phyloP scores from a whole-genome alignment of 2,329 filamentous ascomycete genomes.

The Nothophaeocryptopus gaeumannii region DNA sequence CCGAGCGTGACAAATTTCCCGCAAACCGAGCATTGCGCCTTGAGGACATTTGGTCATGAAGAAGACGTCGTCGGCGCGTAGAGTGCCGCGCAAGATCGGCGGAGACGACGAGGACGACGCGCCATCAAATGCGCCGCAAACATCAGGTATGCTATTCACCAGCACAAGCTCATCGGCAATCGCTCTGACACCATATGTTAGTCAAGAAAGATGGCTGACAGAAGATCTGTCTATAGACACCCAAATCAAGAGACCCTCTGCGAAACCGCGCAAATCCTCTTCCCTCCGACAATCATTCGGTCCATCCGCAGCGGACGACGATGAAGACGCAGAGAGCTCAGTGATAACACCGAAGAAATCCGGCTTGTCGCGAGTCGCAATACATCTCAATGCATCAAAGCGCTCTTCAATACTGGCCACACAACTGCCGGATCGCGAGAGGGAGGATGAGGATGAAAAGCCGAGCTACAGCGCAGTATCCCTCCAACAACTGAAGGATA shows the following conservation, averaged over 20 bases:
- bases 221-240: slow-evolving; percentile 39
- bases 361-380: slow-evolving; percentile 60
- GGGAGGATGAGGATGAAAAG: slow-evolving; percentile 61
- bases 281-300: slow-evolving; percentile 77
- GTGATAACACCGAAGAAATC: slow-evolving; percentile 63
- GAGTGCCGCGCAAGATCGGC: slow-evolving; percentile 75
- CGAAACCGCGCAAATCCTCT: slow-evolving; percentile 67
- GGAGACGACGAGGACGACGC: slow-evolving; percentile 62
- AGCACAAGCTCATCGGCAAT: background rate
- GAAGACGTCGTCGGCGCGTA: slow-evolving; percentile 53
- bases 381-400: slow-evolving; percentile 65
- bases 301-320: slow-evolving; percentile 53
- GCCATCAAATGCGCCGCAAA: slow-evolving; percentile 17
- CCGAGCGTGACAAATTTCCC: too few species aligned
- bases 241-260: slow-evolving; percentile 52
- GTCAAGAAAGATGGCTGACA: slow-evolving; percentile 40
- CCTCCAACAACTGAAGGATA: slow-evolving; percentile 78
- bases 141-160: slow-evolving; percentile 25
- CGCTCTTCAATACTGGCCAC: slow-evolving; percentile 47
- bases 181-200: slow-evolving; percentile 24
- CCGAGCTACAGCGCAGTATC: slow-evolving; percentile 85
- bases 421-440: slow-evolving; percentile 48
- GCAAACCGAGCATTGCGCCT: too few species aligned
- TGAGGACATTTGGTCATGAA: slow-evolving; percentile 46
- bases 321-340: slow-evolving; percentile 50